These are phyloP conservation scores for Lecanoromycetidae sp. DNA, from an alignment of 2,329 filamentous ascomycete species.

Conservation along the genomic window DNA sequence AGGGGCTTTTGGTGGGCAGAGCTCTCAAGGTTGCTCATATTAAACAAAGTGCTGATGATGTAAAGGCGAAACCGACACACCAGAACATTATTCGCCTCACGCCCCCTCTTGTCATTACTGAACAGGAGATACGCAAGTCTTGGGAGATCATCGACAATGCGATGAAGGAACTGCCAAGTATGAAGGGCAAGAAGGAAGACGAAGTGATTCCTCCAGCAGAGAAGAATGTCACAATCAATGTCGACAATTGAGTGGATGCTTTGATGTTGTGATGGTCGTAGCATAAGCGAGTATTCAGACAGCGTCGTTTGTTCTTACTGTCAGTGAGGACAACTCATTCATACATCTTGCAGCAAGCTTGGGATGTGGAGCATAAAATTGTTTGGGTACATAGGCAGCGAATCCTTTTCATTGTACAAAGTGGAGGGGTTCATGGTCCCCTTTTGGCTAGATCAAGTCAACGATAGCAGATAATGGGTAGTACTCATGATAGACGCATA, in stretches of 20 bases:
- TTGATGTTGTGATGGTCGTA: not conserved
- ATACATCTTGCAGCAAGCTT: too few species aligned
- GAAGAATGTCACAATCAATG: conserved; percentile 48
- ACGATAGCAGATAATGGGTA: too few species aligned
- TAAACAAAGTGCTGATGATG: conserved; percentile 23
- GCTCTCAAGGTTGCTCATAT: conserved; percentile 31
- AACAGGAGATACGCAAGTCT: conserved; percentile 69
- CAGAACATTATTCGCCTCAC: conserved; percentile 97
- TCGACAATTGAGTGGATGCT: conserved; percentile 39
- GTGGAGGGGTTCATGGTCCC: too few species aligned
- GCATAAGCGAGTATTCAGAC: too few species aligned
- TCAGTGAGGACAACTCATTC: too few species aligned
- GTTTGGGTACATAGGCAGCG: too few species aligned
- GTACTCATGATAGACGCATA: too few species aligned
- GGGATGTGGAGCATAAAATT: too few species aligned
- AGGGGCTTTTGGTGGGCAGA: conserved; percentile 72
- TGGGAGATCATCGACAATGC: conserved; percentile 70
- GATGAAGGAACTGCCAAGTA: conserved; percentile 63
- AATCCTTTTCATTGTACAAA: too few species aligned
- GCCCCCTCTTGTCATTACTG: conserved; percentile 88
- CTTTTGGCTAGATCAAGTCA: too few species aligned
- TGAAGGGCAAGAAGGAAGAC: conserved; percentile 46
- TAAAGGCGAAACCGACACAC: conserved; percentile 91
- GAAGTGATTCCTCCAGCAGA: conserved; percentile 46
- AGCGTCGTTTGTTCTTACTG: too few species aligned